Evolutionary conservation across 176 grass and related monocot species (phyloP), one percentile per base, ranked within the genome.

Genomic region (Dactylis glomerata): DNA sequence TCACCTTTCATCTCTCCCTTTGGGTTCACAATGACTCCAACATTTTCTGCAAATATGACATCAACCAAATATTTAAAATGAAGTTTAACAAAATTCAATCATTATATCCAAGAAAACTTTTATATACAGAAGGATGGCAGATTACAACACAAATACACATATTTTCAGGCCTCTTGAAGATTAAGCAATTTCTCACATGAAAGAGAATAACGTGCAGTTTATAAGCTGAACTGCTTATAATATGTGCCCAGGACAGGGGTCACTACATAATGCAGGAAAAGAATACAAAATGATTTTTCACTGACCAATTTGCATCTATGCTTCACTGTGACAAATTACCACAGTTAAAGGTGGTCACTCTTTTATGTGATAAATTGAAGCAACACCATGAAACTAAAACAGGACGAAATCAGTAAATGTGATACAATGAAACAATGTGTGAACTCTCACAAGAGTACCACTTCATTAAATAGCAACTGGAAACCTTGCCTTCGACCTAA

Each of bases 1-100:
- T n/a, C n/a, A 95, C 90, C 90, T 85, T 95, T 95, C 93, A 94
- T 94, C 79, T 94, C 92, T 64, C 92, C 92, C 87, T 94, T 94
- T 1, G 92, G 92, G 73, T 94, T 92, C 80, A 94, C 92, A 79
- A 94, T 94, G 76, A 94, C 92, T 82, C 92, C 92, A 82, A 87
- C 92, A 31, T 95, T 92, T 77, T 90, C 87, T 92, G 74, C 68
- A 95, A 67, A 77, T 41, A 66, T 76, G 31, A 28, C 9, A 87
- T 5, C 30, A 13, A 59, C 1, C 37, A 54, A 49, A 68, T 10
- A 72, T 78, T n/a, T 82, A 12, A 78, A 79, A 0, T 24, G 4
- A 76, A 80, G 1, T 20, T 45, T 42, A 15, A 10, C n/a, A 36
- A 19, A 40, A 59, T n/a, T n/a, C n/a, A n/a, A n/a, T n/a, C n/a